A percentile compares a stretch with the other conserved stretches of the same genome.
phyloP scores from a whole-genome alignment of 345 rosid genomes.

The Litchi chinensis region DNA sequence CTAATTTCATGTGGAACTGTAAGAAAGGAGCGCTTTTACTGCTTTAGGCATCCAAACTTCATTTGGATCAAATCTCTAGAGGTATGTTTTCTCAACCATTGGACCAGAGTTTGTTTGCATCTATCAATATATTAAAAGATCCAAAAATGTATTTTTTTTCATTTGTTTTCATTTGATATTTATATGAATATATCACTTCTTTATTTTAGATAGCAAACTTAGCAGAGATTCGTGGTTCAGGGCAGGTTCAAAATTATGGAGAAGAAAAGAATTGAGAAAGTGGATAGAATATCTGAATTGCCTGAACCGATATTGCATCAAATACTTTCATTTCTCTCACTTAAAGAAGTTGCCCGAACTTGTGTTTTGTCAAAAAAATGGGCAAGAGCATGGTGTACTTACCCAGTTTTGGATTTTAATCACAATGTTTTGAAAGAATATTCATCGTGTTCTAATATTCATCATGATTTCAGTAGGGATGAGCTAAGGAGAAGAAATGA shows the following conservation, averaged over 20 bases:
- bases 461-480: background rate
- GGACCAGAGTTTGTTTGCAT: too few species aligned
- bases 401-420: background rate
- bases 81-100: too few species aligned
- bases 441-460: background rate
- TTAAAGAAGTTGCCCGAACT: background rate
- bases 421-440: background rate
- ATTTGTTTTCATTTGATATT: too few species aligned
- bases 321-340: background rate
- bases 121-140: too few species aligned
- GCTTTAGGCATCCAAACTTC: too few species aligned
- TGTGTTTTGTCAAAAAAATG: conserved; percentile 6
- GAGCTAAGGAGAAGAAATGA: background rate
- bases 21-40: too few species aligned
- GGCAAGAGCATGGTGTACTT: background rate
- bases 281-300: conserved; percentile 13
- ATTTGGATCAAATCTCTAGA: too few species aligned
- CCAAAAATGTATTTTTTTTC: too few species aligned
- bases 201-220: background rate
- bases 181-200: too few species aligned
- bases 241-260: background rate
- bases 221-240: background rate
- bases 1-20: too few species aligned
- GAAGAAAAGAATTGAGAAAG: background rate
- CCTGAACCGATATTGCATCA: conserved; percentile 2